These are phyloP conservation scores for Pyricularia grisea DNA, from an alignment of 2,329 filamentous ascomycete genomes.

Conservation along the genomic window DNA sequence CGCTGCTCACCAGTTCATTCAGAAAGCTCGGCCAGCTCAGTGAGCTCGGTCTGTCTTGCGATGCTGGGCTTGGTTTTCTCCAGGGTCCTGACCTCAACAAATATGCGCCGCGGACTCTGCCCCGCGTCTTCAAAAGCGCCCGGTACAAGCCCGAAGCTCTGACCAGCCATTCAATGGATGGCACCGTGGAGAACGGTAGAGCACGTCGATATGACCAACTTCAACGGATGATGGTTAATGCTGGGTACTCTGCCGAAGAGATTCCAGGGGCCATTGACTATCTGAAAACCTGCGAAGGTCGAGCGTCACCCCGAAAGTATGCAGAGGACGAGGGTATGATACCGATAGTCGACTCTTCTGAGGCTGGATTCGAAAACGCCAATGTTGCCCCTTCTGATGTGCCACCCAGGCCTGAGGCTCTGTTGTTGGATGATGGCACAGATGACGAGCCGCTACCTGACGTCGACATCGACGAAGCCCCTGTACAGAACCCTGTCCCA, in stretches of 20 bases:
- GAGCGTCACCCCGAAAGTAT: neutral
- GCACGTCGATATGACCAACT: conserved; percentile 1
- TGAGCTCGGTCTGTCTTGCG: conserved; percentile 58
- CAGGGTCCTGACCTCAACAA: conserved; percentile 41
- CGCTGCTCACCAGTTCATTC: conserved; percentile 50
- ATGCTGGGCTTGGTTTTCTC: conserved; percentile 60
- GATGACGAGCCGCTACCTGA: neutral
- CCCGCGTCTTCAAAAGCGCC: conserved; percentile 6
- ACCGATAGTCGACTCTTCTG: neutral
- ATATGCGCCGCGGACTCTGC: neutral
- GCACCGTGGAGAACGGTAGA: neutral
- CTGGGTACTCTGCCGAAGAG: conserved; percentile 5
- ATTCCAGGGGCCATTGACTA: conserved; percentile 3
- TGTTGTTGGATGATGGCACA: neutral
- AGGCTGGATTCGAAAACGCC: neutral
- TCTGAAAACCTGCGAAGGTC: conserved; percentile 6
- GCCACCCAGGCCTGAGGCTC: neutral
- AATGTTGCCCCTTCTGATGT: neutral
- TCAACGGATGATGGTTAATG: conserved; percentile 6
- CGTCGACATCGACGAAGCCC: neutral
- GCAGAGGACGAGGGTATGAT: neutral
- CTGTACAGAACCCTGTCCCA: neutral
- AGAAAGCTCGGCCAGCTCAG: conserved; percentile 38
- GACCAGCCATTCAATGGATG: neutral
- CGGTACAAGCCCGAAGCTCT: neutral